These are phyloP conservation scores for Tolypocladium amazonense DNA, from an alignment of 2,329 filamentous ascomycete species.

Conservation along the genomic window DNA sequence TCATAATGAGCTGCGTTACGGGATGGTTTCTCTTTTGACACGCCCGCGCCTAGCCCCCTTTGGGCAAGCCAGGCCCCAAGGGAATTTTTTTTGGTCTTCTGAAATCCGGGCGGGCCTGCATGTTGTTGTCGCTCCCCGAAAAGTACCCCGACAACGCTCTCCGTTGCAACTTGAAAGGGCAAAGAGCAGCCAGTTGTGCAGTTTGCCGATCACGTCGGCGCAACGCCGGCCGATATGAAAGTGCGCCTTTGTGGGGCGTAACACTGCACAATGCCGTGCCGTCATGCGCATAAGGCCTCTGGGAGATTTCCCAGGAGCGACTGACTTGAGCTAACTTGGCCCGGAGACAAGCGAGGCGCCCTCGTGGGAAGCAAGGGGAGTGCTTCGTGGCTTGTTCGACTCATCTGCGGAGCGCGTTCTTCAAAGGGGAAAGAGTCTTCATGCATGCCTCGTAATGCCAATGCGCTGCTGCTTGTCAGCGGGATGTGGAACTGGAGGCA, in stretches of 20 bases:
- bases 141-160: neutral
- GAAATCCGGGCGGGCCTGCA: neutral
- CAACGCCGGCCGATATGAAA: constrained; percentile 2
- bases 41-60: neutral
- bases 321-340: neutral
- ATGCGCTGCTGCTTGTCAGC: neutral
- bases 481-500: neutral
- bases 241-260: neutral
- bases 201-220: constrained; percentile 1
- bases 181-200: neutral
- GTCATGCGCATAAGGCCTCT: neutral
- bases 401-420: neutral
- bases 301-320: neutral
- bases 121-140: neutral
- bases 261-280: neutral
- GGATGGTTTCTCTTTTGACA: neutral
- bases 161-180: neutral
- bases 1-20: neutral
- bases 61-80: neutral
- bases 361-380: neutral
- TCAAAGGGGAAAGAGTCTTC: neutral
- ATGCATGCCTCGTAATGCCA: neutral
- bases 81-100: neutral
- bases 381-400: neutral
- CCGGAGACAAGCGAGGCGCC: neutral